phyloP scores from a whole-genome alignment of 495 filamentous ascomycete genomes.

The Aspergillus sclerotioniger region DNA sequence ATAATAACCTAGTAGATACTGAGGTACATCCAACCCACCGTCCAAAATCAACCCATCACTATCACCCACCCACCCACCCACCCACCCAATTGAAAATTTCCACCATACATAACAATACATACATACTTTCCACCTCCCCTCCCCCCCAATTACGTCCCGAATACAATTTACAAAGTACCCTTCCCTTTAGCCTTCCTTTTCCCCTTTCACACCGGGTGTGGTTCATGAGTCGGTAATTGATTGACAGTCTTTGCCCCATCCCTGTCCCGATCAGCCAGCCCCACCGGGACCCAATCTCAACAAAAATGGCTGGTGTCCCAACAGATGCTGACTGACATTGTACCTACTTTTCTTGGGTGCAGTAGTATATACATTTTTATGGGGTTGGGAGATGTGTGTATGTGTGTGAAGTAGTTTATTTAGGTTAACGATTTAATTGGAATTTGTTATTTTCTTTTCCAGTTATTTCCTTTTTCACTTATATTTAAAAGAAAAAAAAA shows the following conservation, averaged over 20 bases:
- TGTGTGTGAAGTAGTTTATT: too few relatives aligned
- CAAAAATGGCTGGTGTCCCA: not conserved
- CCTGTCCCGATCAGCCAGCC: not conserved
- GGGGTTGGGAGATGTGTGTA: too few relatives aligned
- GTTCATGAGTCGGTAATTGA: too few relatives aligned
- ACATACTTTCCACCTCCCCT: not conserved
- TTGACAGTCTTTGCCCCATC: not conserved
- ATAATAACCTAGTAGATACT: not conserved
- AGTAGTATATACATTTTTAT: too few relatives aligned
- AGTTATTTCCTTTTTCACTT: not conserved
- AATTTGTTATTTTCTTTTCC: not conserved
- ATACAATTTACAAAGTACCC: too few relatives aligned
- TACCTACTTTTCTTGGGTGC: too few relatives aligned
- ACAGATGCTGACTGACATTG: not conserved
- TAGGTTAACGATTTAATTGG: too few relatives aligned
- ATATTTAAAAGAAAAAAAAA: not conserved
- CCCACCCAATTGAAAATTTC: not conserved
- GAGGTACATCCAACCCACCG: not conserved
- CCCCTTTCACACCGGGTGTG: too few relatives aligned
- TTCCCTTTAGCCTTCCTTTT: too few relatives aligned
- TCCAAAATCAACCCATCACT: not conserved
- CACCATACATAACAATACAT: not conserved
- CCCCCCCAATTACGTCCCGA: too few relatives aligned
- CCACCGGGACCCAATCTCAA: slow-evolving; percentile 1
- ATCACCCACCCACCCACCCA: not conserved